Base-by-base conservation (phyloP, 208 protist genomes). In the Angomonas deanei region DNA sequence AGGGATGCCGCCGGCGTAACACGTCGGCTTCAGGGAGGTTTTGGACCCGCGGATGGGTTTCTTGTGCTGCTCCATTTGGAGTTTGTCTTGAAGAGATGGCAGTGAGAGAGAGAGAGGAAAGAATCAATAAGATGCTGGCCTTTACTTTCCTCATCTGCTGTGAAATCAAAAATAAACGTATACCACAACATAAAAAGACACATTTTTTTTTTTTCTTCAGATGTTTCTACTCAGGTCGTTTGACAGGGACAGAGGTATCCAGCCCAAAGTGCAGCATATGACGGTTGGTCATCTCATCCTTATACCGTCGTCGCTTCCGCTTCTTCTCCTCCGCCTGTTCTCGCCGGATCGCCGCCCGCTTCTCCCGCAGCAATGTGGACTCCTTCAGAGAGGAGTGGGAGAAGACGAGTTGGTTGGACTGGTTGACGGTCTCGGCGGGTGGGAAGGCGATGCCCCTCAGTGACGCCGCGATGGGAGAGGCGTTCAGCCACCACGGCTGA, bases 201-300 rank as follows among this genome's bases (percentile, higher is more conserved):
- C 15, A 42, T 42, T 42, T 42, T 42, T 17, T 15, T 15, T 8
- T 42, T 42, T 17, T 15, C 34, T 8, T 15, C 34, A 42, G 15
- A 24, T 60, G 32, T 30, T 48, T 21, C 55, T 26, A 30, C 4
- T 60, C 55, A 17, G 55, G 55, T 39, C 46, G 38, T 26, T 60
- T 36, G 46, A 60, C 90, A 6, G 88, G 85, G 17, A 89, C 64
- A n/a, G 78, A 86, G 3, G 74, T 68, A 74, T 95, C 84, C 28
- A 95, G 57, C 0, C 88, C 88, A 56, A 82, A 95, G 65, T 92
- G 83, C 3, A 92, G 31, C 52, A 95, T 70, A 58, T 95, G 88
- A n/a, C 69, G 70, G 67, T 95, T 95, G 26, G 33, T 72, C 61
- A 30, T 46, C 4, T 13, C 54, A 54, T 46, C 46, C 52, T 17